Percentiles rank a stretch among this genome's conserved stretches.
Conservation (phyloP, 1,284 basidiomycete genomes). For the Cutaneotrichosporon sp. region DNA sequence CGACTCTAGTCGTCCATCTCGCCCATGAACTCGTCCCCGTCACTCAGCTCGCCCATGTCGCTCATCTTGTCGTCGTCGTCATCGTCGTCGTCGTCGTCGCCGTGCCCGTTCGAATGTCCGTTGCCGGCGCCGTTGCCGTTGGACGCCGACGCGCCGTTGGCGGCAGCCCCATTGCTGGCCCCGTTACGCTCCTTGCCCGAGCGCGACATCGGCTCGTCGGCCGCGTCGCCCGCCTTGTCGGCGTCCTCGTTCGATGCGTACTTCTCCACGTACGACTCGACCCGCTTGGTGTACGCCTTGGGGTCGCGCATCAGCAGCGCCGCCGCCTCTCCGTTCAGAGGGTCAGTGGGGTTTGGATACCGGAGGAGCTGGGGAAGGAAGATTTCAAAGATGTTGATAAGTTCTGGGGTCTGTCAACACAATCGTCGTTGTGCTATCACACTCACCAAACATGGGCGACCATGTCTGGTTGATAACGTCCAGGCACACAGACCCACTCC, state of each 20-base stretch:
- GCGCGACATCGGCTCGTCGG: constrained; percentile 33
- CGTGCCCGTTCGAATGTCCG: constrained; percentile 39
- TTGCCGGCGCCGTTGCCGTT: constrained; percentile 13
- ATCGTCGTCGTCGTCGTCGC: constrained; percentile 62
- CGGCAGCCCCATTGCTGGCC: not conserved
- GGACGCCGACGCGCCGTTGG: constrained; percentile 3
- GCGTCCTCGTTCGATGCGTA: constrained; percentile 49
- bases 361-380: constrained; percentile 94
- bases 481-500: constrained; percentile 89
- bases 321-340: constrained; percentile 94
- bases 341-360: constrained; percentile 97
- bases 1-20: constrained; percentile 32
- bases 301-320: constrained; percentile 94
- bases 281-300: constrained; percentile 86
- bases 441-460: constrained; percentile 89
- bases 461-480: constrained; percentile 99
- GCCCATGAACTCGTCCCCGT: constrained; percentile 55
- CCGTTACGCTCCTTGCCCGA: constrained; percentile 1
- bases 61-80: constrained; percentile 75
- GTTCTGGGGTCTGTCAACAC: constrained; percentile 57
- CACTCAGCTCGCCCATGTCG: constrained; percentile 81
- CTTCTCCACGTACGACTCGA: constrained; percentile 58
- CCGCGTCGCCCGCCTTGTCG: constrained; percentile 44
- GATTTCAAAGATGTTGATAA: constrained; percentile 99
- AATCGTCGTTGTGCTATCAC: constrained; percentile 15